These are phyloP conservation scores for Fusarium hainanense DNA, from an alignment of 2,329 filamentous ascomycete species.

Conservation along the genomic window DNA sequence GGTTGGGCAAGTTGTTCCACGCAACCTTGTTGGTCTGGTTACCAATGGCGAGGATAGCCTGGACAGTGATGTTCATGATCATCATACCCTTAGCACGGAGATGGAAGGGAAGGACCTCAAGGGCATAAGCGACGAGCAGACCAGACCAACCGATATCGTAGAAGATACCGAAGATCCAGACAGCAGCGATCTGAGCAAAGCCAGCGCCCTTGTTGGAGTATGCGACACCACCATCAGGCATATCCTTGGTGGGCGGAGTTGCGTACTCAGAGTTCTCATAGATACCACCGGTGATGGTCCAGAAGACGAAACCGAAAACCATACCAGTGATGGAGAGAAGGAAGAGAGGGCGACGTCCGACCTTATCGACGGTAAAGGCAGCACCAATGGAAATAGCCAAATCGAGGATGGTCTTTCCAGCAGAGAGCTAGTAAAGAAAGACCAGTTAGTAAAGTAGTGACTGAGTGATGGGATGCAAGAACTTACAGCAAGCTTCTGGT, in stretches of 20 bases:
- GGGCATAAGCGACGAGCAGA: conserved; percentile 66
- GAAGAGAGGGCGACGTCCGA: conserved; percentile 66
- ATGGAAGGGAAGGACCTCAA: conserved; percentile 69
- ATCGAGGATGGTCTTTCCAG: conserved; percentile 69
- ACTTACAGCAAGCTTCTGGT: conserved; percentile 65
- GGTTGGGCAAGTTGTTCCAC: conserved; percentile 67
- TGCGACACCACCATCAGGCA: conserved; percentile 38
- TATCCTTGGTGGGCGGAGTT: conserved; percentile 28
- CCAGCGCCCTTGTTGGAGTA: conserved; percentile 59
- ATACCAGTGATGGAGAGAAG: conserved; percentile 61
- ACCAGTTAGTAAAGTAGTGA: conserved; percentile 1
- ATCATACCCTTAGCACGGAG: conserved; percentile 70
- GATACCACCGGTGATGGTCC: conserved; percentile 64
- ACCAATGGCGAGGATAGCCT: conserved; percentile 70
- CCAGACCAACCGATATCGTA: conserved; percentile 71
- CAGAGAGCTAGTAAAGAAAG: conserved; percentile 50
- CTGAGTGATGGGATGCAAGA: neutral
- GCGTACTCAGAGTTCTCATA: conserved; percentile 58
- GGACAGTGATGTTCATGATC: conserved; percentile 73
- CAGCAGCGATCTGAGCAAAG: conserved; percentile 66
- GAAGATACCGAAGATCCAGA: conserved; percentile 69
- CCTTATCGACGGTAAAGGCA: conserved; percentile 61
- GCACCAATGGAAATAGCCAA: conserved; percentile 67
- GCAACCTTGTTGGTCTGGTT: conserved; percentile 73
- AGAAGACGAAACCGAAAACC: conserved; percentile 60